Base-by-base conservation (phyloP, 805 yeast genomes). In the Saturnispora galanensis region DNA sequence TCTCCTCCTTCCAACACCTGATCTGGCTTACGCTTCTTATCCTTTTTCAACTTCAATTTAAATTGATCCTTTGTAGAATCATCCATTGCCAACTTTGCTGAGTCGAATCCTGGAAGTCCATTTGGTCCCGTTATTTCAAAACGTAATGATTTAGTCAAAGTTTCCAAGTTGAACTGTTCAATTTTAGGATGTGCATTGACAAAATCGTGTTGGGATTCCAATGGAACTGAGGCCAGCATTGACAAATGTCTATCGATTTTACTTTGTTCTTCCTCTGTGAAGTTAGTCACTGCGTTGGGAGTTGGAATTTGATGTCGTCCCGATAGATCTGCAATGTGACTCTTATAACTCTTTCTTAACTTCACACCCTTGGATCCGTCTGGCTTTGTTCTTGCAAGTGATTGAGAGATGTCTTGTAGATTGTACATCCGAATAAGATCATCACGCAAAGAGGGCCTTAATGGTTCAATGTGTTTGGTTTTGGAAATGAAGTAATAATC, bases 291-390 rank as follows among this genome's bases (percentile, higher is more conserved):
- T 2, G 45, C 41, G 31, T 42, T 42, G 2, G 45, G 45, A 5
- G 63, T 70, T n/a, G 85, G 84, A 35, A 83, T 77, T 32, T 69
- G 69, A 52, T 79, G 85, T 56, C 80, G 81, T 2, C 89, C 97
- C 0, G 96, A 84, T 28, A 93, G 67, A 53, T 89, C 97, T 33
- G 74, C 70, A 11, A 93, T 83, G 59, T 90, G 97, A 51, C 89
- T 88, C 62, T 93, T 93, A 65, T 93, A 93, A 0, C 97, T 87
- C 64, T 93, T 93, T 55, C 98, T 74, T 45, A 93, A 73, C 64
- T 93, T 93, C 33, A 88, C 88, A 44, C 96, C 96, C 53, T 85
- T 88, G 0, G 93, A 74, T 0, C 96, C 96, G 55, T 83, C 94
- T 2, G 87, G 81, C 55, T 85, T 88, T 10, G 81, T 73, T 56